phyloP scores from a whole-genome alignment of 108 stramenopile species.

The Schizochytrium sp. region DNA sequence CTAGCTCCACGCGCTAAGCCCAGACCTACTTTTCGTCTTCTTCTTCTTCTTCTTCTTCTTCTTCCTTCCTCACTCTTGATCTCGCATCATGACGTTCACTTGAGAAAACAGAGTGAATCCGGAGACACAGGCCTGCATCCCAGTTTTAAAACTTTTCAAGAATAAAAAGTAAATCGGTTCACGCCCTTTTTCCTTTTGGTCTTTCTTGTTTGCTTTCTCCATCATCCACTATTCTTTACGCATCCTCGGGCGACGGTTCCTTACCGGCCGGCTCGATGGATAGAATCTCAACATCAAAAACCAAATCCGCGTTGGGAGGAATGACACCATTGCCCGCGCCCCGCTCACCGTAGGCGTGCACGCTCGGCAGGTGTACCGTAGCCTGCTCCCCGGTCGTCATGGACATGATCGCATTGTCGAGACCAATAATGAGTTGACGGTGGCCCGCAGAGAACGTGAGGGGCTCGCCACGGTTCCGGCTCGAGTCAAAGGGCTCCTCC shows the following conservation, averaged over 20 bases:
- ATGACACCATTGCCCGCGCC: background rate
- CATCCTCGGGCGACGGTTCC: background rate
- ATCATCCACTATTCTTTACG: background rate
- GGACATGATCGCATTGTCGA: background rate
- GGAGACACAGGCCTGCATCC: too few relatives aligned
- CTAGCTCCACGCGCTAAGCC: too few relatives aligned
- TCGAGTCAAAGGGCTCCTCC: slow-evolving; percentile 5
- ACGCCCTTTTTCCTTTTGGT: background rate
- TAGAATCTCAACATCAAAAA: background rate
- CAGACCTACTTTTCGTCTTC: too few relatives aligned
- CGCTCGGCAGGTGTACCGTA: background rate
- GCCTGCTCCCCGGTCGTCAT: background rate
- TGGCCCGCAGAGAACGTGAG: background rate
- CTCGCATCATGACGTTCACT: too few relatives aligned
- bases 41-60: too few relatives aligned
- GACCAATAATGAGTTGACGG: background rate
- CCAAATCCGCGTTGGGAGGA: background rate
- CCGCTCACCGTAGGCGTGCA: background rate
- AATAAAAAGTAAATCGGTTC: too few relatives aligned
- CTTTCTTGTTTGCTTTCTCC: too few relatives aligned
- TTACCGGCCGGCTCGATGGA: background rate
- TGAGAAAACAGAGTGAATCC: too few relatives aligned
- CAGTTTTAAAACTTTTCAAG: too few relatives aligned
- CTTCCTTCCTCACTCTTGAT: too few relatives aligned
- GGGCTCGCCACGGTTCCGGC: background rate